phyloP scores from a whole-genome alignment of 2,329 filamentous ascomycete genomes.

The Neofusicoccum kwambonambiense region DNA sequence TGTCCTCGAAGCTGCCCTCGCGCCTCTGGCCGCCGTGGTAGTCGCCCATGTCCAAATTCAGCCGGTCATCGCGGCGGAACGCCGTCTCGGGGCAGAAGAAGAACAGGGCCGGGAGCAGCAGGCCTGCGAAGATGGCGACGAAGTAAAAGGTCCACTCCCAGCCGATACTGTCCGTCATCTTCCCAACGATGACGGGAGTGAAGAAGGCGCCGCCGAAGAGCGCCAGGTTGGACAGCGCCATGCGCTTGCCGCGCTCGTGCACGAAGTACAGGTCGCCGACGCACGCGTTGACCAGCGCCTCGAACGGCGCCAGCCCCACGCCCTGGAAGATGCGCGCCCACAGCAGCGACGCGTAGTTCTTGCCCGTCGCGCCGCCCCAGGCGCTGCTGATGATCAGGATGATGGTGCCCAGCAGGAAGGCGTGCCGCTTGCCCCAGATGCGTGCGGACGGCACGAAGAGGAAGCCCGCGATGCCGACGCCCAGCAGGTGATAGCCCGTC shows the following conservation, averaged over 20 bases:
- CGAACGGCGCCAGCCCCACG: constrained; percentile 81
- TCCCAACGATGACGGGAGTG: constrained; percentile 87
- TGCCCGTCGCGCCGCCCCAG: constrained; percentile 72
- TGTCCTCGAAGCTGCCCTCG: neutral
- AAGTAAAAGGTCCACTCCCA: constrained; percentile 90
- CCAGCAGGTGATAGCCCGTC: constrained; percentile 84
- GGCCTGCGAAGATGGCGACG: constrained; percentile 77
- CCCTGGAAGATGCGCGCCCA: constrained; percentile 84
- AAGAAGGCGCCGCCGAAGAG: constrained; percentile 70
- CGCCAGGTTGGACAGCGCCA: constrained; percentile 76
- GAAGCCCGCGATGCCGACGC: constrained; percentile 76
- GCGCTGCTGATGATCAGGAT: constrained; percentile 71
- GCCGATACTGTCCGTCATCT: constrained; percentile 72
- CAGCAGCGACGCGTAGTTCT: constrained; percentile 69
- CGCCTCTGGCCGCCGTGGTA: neutral
- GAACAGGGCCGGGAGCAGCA: constrained; percentile 67
- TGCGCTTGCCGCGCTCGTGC: constrained; percentile 78
- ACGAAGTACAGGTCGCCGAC: constrained; percentile 91
- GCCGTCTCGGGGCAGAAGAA: constrained; percentile 85
- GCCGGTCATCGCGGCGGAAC: constrained; percentile 62
- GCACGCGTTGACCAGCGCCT: constrained; percentile 82
- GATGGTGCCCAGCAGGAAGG: constrained; percentile 75
- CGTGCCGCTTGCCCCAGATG: constrained; percentile 89
- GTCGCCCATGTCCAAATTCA: constrained; percentile 66
- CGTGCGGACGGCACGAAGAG: constrained; percentile 84